Evolutionary conservation across 1,139 yeast genomes (phyloP).

Genomic region (Kluyveromyces sp.): DNA sequence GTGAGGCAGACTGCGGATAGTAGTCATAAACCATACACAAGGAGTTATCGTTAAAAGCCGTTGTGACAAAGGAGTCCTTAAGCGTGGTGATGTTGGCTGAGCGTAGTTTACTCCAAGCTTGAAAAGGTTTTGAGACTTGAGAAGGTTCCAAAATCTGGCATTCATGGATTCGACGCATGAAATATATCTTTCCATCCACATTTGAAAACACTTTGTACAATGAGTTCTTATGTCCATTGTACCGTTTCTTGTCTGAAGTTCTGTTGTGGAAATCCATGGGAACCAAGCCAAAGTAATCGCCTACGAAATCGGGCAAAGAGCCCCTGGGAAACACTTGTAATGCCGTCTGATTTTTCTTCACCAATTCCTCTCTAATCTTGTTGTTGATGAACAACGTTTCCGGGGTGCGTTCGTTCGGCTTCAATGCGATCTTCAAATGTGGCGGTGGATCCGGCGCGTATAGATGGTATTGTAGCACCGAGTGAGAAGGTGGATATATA

Average conservation of each 20-base stretch:
- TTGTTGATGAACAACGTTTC: conserved; percentile 66
- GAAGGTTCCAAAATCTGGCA: conserved; percentile 56
- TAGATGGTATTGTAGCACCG: conserved; percentile 70
- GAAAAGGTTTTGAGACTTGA: conserved; percentile 41
- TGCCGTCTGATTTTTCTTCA: conserved; percentile 73
- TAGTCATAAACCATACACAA: conserved; percentile 61
- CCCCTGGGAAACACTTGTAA: conserved; percentile 46
- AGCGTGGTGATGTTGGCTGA: conserved; percentile 59
- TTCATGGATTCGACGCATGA: conserved; percentile 65
- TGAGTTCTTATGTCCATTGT: conserved; percentile 50
- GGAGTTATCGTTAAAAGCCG: conserved; percentile 75
- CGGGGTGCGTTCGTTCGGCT: conserved; percentile 64
- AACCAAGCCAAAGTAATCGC: conserved; percentile 75
- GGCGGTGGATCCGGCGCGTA: conserved; percentile 91
- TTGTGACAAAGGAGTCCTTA: conserved; percentile 79
- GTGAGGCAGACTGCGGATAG: conserved; percentile 56
- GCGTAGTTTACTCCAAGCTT: conserved; percentile 46
- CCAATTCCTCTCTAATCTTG: conserved; percentile 64
- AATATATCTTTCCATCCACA: conserved; percentile 70
- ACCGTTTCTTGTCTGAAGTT: conserved; percentile 40
- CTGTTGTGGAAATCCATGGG: conserved; percentile 66
- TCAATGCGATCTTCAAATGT: conserved; percentile 50
- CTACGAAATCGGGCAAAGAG: conserved; percentile 44
- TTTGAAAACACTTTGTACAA: conserved; percentile 78
- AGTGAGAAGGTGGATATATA: conserved; percentile 32